These are phyloP conservation scores for Aspergillus floridensis DNA, from an alignment of 2,329 filamentous ascomycete genomes.

Conservation along the genomic window DNA sequence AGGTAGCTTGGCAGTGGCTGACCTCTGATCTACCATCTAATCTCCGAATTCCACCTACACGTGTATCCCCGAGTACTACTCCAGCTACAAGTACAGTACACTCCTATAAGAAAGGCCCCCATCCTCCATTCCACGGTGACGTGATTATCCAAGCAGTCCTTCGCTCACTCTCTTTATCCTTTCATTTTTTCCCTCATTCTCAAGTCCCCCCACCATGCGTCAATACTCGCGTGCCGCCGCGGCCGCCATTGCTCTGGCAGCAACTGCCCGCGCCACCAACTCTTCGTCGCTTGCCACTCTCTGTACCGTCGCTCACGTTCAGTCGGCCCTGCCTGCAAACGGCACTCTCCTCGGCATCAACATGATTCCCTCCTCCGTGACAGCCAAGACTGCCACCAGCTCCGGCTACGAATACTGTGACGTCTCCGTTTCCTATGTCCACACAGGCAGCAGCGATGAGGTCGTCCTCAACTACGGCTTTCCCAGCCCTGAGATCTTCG, in stretches of 20 bases:
- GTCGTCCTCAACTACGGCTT: constrained; percentile 39
- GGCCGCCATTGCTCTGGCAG: constrained; percentile 3
- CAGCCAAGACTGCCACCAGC: constrained; percentile 40
- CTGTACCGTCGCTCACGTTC: constrained; percentile 44
- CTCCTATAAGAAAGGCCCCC: too few species aligned
- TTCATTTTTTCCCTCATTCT: too few species aligned
- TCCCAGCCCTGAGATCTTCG: constrained; percentile 36
- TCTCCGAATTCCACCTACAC: too few species aligned
- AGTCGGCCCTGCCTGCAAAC: constrained; percentile 43
- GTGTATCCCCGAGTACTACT: too few species aligned
- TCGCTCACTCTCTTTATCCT: not conserved
- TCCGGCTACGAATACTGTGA: constrained; percentile 38
- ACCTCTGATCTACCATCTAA: too few species aligned
- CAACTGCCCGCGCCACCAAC: not conserved
- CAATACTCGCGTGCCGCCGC: constrained; percentile 4
- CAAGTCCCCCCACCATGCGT: not conserved
- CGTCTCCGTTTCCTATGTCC: constrained; percentile 43
- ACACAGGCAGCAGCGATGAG: constrained; percentile 40
- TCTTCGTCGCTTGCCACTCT: constrained; percentile 33
- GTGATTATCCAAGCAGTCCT: not conserved
- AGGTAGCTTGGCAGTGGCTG: too few species aligned
- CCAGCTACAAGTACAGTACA: too few species aligned
- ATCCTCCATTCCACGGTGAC: too few species aligned
- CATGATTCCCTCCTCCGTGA: constrained; percentile 42
- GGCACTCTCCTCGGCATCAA: constrained; percentile 42